These are phyloP conservation scores for Yueomyces sp. DNA, from an alignment of 805 yeast genomes.

Conservation along the genomic window DNA sequence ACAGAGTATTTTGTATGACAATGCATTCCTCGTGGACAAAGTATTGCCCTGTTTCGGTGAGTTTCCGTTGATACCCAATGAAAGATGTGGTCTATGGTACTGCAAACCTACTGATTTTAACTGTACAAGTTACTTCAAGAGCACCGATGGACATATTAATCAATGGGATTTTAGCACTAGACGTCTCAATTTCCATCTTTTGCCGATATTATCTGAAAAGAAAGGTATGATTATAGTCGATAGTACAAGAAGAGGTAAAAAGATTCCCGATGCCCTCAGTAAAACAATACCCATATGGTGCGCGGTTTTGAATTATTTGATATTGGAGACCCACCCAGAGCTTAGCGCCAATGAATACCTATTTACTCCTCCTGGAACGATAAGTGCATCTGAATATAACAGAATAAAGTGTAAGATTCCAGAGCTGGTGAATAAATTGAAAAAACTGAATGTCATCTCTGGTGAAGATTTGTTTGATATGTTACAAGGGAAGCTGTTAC, in stretches of 20 bases:
- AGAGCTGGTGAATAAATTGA: slow-evolving; percentile 32
- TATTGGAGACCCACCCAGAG: slow-evolving; percentile 25
- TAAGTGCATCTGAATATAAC: slow-evolving; percentile 43
- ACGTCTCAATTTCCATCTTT: slow-evolving; percentile 59
- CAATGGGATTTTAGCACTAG: slow-evolving; percentile 71
- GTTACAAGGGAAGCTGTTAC: slow-evolving; percentile 35
- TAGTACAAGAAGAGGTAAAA: slow-evolving; percentile 75
- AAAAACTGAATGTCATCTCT: slow-evolving; percentile 28
- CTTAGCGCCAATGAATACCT: slow-evolving; percentile 24
- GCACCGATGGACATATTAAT: slow-evolving; percentile 80
- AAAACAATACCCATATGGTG: slow-evolving; percentile 91
- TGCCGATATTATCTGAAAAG: slow-evolving; percentile 31
- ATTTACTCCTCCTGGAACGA: slow-evolving; percentile 37
- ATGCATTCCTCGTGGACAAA: slow-evolving; percentile 30
- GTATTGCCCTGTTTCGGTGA: slow-evolving; percentile 24
- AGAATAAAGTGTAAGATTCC: slow-evolving; percentile 38
- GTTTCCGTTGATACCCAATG: slow-evolving; percentile 54
- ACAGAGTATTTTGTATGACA: slow-evolving; percentile 58
- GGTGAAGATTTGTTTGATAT: slow-evolving; percentile 19
- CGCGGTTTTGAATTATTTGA: slow-evolving; percentile 50
- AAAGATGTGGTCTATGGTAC: slow-evolving; percentile 84
- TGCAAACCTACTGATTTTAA: slow-evolving; percentile 30
- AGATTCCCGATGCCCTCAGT: slow-evolving; percentile 75
- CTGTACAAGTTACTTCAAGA: slow-evolving; percentile 62
- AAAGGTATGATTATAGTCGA: slow-evolving; percentile 56